Conservation (phyloP, 2,329 filamentous ascomycete species). For the Alternaria arbusti region DNA sequence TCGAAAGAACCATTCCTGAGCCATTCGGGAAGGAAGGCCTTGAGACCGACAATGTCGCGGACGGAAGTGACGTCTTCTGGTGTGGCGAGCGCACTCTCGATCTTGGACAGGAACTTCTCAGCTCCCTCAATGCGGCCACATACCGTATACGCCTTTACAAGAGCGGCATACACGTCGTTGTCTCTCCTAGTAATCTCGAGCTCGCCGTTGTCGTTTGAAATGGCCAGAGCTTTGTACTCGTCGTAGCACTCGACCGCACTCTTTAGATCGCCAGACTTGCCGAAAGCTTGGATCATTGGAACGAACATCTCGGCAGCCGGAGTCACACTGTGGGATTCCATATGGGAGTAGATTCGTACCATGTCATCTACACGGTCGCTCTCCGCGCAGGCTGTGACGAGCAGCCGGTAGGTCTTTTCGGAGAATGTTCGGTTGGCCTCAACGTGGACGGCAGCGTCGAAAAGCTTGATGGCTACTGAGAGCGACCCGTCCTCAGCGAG, state of each 20-base stretch:
- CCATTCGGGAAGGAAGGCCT: conserved; percentile 81
- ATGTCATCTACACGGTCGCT: conserved; percentile 84
- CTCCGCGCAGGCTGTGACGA: conserved; percentile 87
- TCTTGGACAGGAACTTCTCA: conserved; percentile 82
- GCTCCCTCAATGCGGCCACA: conserved; percentile 83
- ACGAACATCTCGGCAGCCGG: conserved; percentile 86
- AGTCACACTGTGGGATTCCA: conserved; percentile 77
- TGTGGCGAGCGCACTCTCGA: conserved; percentile 64
- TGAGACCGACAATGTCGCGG: conserved; percentile 72
- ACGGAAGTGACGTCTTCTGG: conserved; percentile 64
- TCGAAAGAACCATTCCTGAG: conserved; percentile 72
- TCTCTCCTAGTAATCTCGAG: conserved; percentile 75
- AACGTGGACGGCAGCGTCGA: conserved; percentile 73
- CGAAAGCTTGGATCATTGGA: conserved; percentile 94
- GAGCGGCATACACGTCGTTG: conserved; percentile 84
- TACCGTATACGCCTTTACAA: conserved; percentile 86
- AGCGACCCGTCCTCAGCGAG: conserved; percentile 87
- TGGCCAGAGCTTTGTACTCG: conserved; percentile 88
- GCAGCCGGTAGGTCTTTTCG: conserved; percentile 79
- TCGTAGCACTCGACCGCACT: conserved; percentile 95
- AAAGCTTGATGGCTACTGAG: conserved; percentile 82
- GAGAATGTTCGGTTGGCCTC: conserved; percentile 70
- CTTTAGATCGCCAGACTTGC: conserved; percentile 76
- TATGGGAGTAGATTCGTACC: conserved; percentile 88
- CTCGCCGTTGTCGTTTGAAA: conserved; percentile 79